Base-by-base conservation (phyloP, 305 asterid species). In the Rubia tinctorum region DNA sequence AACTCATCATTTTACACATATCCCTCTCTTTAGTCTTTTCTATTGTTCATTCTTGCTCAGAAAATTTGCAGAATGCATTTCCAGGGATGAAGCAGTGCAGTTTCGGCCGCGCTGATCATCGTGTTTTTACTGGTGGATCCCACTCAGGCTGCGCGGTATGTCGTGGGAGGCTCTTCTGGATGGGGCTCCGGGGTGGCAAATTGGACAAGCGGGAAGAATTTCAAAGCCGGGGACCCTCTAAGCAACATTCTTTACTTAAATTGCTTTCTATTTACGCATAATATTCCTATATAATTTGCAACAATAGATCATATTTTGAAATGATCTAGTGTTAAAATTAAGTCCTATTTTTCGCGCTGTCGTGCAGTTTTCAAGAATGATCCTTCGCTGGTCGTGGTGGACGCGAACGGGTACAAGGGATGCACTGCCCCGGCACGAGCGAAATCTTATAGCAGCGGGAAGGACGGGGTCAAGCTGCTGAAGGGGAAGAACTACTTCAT, bases 401-500 rank as follows among this genome's bases (percentile, higher is more conserved):
- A 64, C 20, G 40, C 11, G 18, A 73, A 64, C 0, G 76, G 76
- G 34, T 49, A 64, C 22, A 37, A 14, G 7, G 22, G 13, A 49
- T 73, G 76, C 71, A 5, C 8, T 20, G 27, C 65, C 11, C 6
- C 63, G 39, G 42, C 65, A 45, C 58, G 58, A 11, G 39, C 73
- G 42, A 78, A 55, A 43, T 27, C 61, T 34, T 69, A 56, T 37
- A 49, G 66, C 25, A 69, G 44, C 1, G 80, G 80, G 56, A 73
- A 76, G 18, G 80, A 76, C 39, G 40, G 39, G 73, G 55, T 76
- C 76, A 76, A 55, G 71, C 71, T 80, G 17, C 40, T 68, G 6
- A 76, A 71, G 58, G 83, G 81, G 59, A 18, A 49, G 11, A 66
- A 80, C 75, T 80, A 62, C 61, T 80, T 76, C 76, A 72, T 73